Percentiles rank a stretch among this genome's conserved stretches.
These are phyloP conservation scores for Spongospora subterranea DNA, from an alignment of 208 protist species.

Conservation along the genomic window DNA sequence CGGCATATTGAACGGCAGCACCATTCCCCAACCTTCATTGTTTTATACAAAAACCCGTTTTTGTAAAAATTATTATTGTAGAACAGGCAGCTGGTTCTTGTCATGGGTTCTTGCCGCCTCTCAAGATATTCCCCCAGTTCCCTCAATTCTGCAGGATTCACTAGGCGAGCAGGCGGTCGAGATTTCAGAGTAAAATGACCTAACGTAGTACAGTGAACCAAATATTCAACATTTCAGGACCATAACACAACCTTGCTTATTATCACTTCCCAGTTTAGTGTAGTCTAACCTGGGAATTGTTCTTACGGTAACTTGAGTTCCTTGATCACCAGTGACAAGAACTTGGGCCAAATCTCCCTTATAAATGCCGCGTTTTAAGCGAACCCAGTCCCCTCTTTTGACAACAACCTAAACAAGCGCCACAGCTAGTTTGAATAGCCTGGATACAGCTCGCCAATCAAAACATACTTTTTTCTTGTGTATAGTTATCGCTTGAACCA, in stretches of 20 bases:
- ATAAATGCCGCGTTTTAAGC: constrained; percentile 60
- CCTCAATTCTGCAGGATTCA: constrained; percentile 24
- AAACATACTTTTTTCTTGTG: neutral
- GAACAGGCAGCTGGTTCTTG: neutral
- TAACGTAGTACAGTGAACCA: neutral
- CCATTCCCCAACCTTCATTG: constrained; percentile 10
- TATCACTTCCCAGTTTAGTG: neutral
- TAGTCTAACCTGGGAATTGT: constrained; percentile 57
- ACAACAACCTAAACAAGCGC: neutral
- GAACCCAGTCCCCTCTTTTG: constrained; percentile 62
- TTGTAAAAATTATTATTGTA: constrained; percentile 50
- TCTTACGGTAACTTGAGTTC: constrained; percentile 11
- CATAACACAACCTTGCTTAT: constrained; percentile 21
- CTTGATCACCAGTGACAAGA: constrained; percentile 24
- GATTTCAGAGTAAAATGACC: constrained; percentile 16
- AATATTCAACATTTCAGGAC: neutral
- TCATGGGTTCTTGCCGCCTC: constrained; percentile 17
- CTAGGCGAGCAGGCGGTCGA: constrained; percentile 2
- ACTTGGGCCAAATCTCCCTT: constrained; percentile 62
- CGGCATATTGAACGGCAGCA: neutral
- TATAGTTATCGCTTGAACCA: constrained; percentile 44
- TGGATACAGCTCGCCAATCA: neutral
- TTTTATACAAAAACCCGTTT: constrained; percentile 48
- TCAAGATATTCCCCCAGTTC: constrained; percentile 36
- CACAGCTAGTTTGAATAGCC: neutral